Base-by-base conservation (phyloP, 441 rosid species). In the Syzygium malaccense region DNA sequence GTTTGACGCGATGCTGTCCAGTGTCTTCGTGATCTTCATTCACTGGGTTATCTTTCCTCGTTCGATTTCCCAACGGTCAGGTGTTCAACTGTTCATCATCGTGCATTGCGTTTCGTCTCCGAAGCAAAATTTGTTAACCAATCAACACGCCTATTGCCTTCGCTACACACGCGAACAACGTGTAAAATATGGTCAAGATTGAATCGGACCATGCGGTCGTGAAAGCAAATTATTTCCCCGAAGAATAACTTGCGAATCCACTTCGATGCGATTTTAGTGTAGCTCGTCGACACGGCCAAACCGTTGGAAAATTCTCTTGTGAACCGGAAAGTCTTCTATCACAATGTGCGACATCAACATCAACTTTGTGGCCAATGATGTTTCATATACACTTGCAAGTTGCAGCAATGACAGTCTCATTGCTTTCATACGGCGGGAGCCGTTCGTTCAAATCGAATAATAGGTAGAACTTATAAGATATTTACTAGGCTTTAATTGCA, bases 21-120 rank as follows among this genome's bases (percentile, higher is more conserved):
- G 56, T 30, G 92, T 10, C 32, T 58, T 91, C 19, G 86, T 37
- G 83, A 45, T 89, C 91, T 33, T 92, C 92, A 91, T 91, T 90
- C 89, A 86, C 88, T 55, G 57, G 18, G 60, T 85, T 2, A 2
- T 54, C 30, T 0, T 54, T 19, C 32, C 86, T 55, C 49, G 30
- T 18, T 54, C 57, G 86, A 54, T 51, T 85, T 54, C 45, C 45
- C 56, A 30, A n/a, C 45, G 86, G 56, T 19, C 58, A 0, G 86
- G 7, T 25, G n/a, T 45, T 45, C 48, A 45, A 19, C 25, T 8
- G 45, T 30, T 60, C 90, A 86, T 51, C 88, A 55, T 86, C 80
- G 78, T 53, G 55, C 20, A 56, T 20, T 57, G 9, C 19, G 58
- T 25, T 58, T 28, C 28, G 66, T 60, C 17, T 60, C 14, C 32